Conservation (phyloP, 2,329 filamentous ascomycete species). For the Huntiella bhutanensis region DNA sequence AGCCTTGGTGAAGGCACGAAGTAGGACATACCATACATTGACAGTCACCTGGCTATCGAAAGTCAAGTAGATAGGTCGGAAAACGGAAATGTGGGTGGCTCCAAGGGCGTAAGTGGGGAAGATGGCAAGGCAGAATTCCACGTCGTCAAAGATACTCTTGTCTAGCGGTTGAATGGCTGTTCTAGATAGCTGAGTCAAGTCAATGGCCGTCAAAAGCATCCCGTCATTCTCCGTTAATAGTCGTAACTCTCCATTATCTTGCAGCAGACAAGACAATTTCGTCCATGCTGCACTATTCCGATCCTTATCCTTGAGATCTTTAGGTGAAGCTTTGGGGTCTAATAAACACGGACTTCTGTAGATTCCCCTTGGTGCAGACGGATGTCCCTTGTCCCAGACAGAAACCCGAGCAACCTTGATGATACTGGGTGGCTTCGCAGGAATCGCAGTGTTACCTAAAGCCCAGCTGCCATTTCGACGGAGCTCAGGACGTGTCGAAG, state of each 20-base stretch:
- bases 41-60: conserved; percentile 78
- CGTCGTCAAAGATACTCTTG: conserved; percentile 62
- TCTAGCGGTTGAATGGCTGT: conserved; percentile 83
- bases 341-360: conserved; percentile 38
- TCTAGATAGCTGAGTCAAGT: conserved; percentile 72
- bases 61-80: conserved; percentile 76
- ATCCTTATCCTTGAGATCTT: conserved; percentile 5
- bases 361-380: conserved; percentile 34
- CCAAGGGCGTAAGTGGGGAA: conserved; percentile 79
- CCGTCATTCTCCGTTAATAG: conserved; percentile 74
- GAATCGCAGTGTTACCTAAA: not conserved
- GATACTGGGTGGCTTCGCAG: conserved; percentile 37
- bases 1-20: conserved; percentile 80
- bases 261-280: conserved; percentile 75
- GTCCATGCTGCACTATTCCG: conserved; percentile 37
- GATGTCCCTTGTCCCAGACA: conserved; percentile 66
- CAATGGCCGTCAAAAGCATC: conserved; percentile 61
- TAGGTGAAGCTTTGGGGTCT: conserved; percentile 28
- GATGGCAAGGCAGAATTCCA: conserved; percentile 86
- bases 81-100: conserved; percentile 52
- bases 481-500: conserved; percentile 23
- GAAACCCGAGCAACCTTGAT: conserved; percentile 91
- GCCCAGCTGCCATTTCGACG: conserved; percentile 19
- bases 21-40: conserved; percentile 88
- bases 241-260: conserved; percentile 88